These are phyloP conservation scores for Coprinopsis cinerea DNA, from an alignment of 768 basidiomycete genomes.

Conservation along the genomic window DNA sequence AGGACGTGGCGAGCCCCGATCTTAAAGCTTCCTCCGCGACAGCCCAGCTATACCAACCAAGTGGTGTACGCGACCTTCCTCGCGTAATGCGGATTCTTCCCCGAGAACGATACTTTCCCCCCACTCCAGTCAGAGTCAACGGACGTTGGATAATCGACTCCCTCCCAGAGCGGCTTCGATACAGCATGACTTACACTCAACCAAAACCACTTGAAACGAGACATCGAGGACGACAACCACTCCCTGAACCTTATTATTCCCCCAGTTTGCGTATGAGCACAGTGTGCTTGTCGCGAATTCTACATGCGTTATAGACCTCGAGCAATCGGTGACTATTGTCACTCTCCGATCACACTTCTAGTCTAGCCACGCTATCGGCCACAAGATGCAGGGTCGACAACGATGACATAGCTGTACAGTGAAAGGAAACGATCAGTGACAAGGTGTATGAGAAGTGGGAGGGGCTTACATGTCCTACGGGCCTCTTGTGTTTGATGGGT, in stretches of 20 bases:
- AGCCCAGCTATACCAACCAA: too few relatives aligned
- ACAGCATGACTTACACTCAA: too few relatives aligned
- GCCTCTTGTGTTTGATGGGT: neutral
- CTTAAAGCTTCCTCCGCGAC: too few relatives aligned
- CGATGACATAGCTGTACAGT: constrained; percentile 33
- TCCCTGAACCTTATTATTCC: constrained; percentile 20
- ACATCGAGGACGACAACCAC: neutral
- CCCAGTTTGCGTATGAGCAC: constrained; percentile 17
- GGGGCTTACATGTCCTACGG: constrained; percentile 6
- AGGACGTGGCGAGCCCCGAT: too few relatives aligned
- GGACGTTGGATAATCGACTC: too few relatives aligned
- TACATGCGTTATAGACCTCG: constrained; percentile 3
- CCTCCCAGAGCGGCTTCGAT: too few relatives aligned
- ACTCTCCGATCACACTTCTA: constrained; percentile 29
- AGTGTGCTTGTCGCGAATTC: constrained; percentile 13
- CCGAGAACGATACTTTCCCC: too few relatives aligned
- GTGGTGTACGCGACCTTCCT: too few relatives aligned
- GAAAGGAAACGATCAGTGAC: neutral
- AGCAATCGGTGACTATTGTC: constrained; percentile 1
- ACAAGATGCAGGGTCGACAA: constrained; percentile 45
- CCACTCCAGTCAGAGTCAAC: too few relatives aligned
- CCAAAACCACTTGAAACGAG: too few relatives aligned
- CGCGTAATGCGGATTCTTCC: too few relatives aligned
- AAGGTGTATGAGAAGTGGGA: constrained; percentile 9
- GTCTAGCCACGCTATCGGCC: constrained; percentile 45